Percentiles rank a stretch among this genome's conserved stretches.
Conservation (phyloP, 2,329 filamentous ascomycete species). For the Verticillium zaregamsianum region DNA sequence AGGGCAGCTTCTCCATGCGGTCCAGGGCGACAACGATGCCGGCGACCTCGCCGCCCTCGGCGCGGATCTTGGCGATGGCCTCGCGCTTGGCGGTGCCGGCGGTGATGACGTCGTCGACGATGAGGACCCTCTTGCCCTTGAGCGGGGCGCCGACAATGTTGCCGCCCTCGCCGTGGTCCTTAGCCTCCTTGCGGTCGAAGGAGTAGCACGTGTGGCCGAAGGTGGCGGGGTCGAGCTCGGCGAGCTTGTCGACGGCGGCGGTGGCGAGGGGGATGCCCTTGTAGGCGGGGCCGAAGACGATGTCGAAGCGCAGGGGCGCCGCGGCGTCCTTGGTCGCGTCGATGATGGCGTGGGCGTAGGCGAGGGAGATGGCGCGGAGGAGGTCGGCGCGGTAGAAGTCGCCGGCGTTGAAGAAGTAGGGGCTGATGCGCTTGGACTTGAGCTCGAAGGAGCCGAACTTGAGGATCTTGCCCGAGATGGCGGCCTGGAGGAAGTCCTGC, state of each 20-base stretch:
- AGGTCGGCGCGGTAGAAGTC: constrained; percentile 81
- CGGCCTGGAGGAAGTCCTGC: constrained; percentile 65
- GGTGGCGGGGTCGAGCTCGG: constrained; percentile 59
- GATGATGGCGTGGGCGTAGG: constrained; percentile 69
- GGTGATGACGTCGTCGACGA: constrained; percentile 96
- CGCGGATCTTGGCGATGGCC: constrained; percentile 82
- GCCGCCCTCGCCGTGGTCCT: constrained; percentile 93
- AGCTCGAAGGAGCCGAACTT: constrained; percentile 83
- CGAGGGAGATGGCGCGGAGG: constrained; percentile 70
- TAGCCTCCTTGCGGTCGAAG: constrained; percentile 95
- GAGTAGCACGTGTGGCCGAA: constrained; percentile 74
- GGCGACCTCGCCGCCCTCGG: constrained; percentile 77
- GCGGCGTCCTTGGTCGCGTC: constrained; percentile 36
- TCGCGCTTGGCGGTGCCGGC: constrained; percentile 92
- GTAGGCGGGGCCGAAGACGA: constrained; percentile 92
- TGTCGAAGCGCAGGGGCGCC: constrained; percentile 59
- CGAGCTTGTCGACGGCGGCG: constrained; percentile 71
- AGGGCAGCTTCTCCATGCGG: constrained; percentile 76
- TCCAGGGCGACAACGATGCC: constrained; percentile 89
- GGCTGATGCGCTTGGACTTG: constrained; percentile 87
- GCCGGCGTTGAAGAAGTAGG: constrained; percentile 98
- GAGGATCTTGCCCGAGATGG: constrained; percentile 65
- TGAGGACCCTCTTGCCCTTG: constrained; percentile 78
- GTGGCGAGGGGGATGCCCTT: constrained; percentile 93
- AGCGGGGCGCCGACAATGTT: constrained; percentile 85